Evolutionary conservation across 768 basidiomycete species (phyloP).

Genomic region (Amanita molliuscula): DNA sequence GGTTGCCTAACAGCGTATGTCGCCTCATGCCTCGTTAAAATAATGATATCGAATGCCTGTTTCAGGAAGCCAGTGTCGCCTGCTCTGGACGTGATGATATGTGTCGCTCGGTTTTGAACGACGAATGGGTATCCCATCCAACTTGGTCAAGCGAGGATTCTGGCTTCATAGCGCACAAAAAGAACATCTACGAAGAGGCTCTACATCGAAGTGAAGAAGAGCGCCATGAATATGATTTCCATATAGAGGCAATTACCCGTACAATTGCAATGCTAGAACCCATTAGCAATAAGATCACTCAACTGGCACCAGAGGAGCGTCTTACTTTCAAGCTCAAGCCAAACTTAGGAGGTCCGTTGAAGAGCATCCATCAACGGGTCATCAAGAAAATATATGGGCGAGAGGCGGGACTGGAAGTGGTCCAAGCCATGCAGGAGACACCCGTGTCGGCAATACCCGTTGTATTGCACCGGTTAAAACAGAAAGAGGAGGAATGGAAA

Average conservation of each 20-base stretch:
- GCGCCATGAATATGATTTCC: slow-evolving; percentile 97
- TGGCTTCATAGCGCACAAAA: slow-evolving; percentile 82
- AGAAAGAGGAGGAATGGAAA: slow-evolving; percentile 99
- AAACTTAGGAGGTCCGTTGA: slow-evolving; percentile 77
- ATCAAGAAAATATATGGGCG: slow-evolving; percentile 97
- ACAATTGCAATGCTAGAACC: slow-evolving; percentile 90
- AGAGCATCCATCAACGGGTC: slow-evolving; percentile 86
- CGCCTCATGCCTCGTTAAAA: neutral
- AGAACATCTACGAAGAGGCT: slow-evolving; percentile 95
- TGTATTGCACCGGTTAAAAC: slow-evolving; percentile 80
- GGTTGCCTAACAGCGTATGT: slow-evolving; percentile 69
- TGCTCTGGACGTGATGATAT: slow-evolving; percentile 97
- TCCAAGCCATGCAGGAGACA: slow-evolving; percentile 86
- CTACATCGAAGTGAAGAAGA: slow-evolving; percentile 96
- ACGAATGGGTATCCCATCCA: slow-evolving; percentile 97
- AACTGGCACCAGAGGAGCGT: slow-evolving; percentile 71
- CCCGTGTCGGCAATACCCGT: slow-evolving; percentile 85
- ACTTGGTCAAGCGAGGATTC: slow-evolving; percentile 93
- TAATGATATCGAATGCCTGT: neutral
- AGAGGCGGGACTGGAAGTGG: slow-evolving; percentile 71
- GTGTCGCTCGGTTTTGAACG: slow-evolving; percentile 93
- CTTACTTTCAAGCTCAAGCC: slow-evolving; percentile 78
- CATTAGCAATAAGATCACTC: slow-evolving; percentile 76
- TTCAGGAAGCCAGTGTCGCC: slow-evolving; percentile 73
- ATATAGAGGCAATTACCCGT: slow-evolving; percentile 89